phyloP scores from a whole-genome alignment of 495 filamentous ascomycete species.

The Jackrogersella minutella region DNA sequence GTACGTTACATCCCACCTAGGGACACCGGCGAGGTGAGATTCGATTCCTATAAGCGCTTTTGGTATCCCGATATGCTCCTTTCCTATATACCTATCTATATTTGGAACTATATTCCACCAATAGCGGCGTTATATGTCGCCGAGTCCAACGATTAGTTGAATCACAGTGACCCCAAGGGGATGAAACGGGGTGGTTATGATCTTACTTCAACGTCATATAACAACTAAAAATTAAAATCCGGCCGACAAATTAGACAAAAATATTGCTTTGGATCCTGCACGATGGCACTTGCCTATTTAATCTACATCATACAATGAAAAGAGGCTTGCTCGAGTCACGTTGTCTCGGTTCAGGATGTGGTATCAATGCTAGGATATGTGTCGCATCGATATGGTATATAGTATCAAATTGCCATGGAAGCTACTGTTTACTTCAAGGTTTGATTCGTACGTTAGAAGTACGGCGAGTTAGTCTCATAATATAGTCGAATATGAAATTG shows the following conservation, averaged over 20 bases:
- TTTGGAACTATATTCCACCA: conserved; percentile 8
- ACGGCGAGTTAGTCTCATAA: background rate
- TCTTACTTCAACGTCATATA: no score
- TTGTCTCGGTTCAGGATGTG: conserved; percentile 14
- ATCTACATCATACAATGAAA: conserved; percentile 9
- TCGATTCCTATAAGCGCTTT: background rate
- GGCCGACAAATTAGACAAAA: conserved; percentile 11
- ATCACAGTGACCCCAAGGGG: background rate
- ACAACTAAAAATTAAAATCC: background rate
- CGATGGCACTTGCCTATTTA: conserved; percentile 29
- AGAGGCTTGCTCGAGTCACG: conserved; percentile 1
- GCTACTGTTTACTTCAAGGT: background rate
- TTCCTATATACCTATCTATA: background rate
- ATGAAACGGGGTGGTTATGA: conserved; percentile 4
- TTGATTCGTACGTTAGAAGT: background rate
- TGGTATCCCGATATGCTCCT: background rate
- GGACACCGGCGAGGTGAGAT: background rate
- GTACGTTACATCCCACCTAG: background rate
- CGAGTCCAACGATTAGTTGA: background rate
- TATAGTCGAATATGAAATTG: conserved; percentile 22
- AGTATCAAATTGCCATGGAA: conserved; percentile 9
- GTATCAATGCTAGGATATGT: conserved; percentile 8
- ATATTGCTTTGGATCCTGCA: conserved; percentile 12
- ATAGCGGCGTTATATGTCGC: background rate
- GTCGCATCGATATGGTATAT: conserved; percentile 15